phyloP scores from a whole-genome alignment of 441 rosid genomes.

The Aquilaria agallochum region DNA sequence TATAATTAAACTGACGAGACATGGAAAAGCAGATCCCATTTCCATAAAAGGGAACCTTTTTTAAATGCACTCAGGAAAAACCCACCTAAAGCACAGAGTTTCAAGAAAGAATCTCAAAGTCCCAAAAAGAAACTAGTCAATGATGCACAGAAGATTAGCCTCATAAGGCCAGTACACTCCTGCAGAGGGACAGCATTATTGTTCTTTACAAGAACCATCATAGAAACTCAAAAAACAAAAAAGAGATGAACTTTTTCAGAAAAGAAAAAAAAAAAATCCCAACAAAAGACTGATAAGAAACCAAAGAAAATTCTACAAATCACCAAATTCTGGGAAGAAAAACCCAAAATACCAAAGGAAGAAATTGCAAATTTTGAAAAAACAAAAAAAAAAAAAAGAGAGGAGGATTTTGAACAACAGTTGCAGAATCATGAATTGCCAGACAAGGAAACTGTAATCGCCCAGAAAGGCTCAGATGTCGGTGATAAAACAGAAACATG shows the following conservation, averaged over 20 bases:
- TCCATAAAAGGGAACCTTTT: conserved; percentile 56
- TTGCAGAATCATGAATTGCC: conserved; percentile 17
- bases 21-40: conserved; percentile 60
- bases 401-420: conserved; percentile 7
- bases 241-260: neutral
- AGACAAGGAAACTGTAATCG: conserved; percentile 9
- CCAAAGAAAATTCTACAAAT: neutral
- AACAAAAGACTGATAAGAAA: neutral
- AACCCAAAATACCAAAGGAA: conserved; percentile 4
- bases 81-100: conserved; percentile 49
- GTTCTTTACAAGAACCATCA: conserved; percentile 21
- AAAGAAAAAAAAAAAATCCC: too few species aligned
- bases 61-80: conserved; percentile 37
- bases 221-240: conserved; percentile 6
- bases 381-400: conserved; percentile 12
- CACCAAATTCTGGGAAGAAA: conserved; percentile 8
- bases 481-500: neutral
- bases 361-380: conserved; percentile 18
- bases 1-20: conserved; percentile 35
- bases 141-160: conserved; percentile 40
- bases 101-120: conserved; percentile 38
- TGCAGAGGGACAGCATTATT: conserved; percentile 32
- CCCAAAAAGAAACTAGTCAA: conserved; percentile 33
- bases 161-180: conserved; percentile 23
- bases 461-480: conserved; percentile 5